Evolutionary conservation across 1,139 yeast species (phyloP), one percentile per base, ranked within the genome.

Genomic region (Scheffersomyces quercinus): DNA sequence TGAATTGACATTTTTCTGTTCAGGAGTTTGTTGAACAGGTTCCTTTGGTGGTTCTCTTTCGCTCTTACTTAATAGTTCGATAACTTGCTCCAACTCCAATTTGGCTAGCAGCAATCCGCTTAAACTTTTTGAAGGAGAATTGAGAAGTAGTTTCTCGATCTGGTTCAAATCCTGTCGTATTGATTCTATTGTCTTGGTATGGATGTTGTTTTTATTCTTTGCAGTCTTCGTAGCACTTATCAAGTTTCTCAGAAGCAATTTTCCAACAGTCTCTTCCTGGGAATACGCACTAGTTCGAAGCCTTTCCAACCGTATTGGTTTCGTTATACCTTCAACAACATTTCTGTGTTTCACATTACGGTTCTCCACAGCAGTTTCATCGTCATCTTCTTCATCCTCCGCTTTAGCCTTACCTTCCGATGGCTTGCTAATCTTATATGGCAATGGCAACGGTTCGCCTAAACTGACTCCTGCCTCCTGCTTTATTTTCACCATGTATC

Each of bases 361-460:
- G 3, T 48, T 42, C 5, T 55, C 59, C 6, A 58, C 58, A 12
- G 53, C 57, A 3, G 55, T 53, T 20, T 49, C 55, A 39, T 54
- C 56, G 9, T 56, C 57, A 24, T 52, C 56, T 35, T 44, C 42
- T 30, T 28, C 39, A 26, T 37, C 28, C 12, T 39, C 34, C 29
- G 32, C 28, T 20, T 20, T 20, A 26, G 35, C 34, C 35, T 32
- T 42, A 31, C 5, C 35, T 20, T 14, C 24, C 8, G 35, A 14
- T 31, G 41, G 45, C 29, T 28, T n/a, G 10, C 36, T 13, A 16
- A 33, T 51, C 32, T 58, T 56, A 46, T 69, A 69, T 6, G 71
- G 69, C 33, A 69, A 52, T 3, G 75, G 75, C 41, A 69, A 57
- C 1, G 75, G 75, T 3, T 67, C 71, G 1, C 75, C 74, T 34